Percentiles rank a stretch among this genome's conserved stretches.
These are phyloP conservation scores for Trichosanthes cucumerina DNA, from an alignment of 306 rosid genomes.

Conservation along the genomic window DNA sequence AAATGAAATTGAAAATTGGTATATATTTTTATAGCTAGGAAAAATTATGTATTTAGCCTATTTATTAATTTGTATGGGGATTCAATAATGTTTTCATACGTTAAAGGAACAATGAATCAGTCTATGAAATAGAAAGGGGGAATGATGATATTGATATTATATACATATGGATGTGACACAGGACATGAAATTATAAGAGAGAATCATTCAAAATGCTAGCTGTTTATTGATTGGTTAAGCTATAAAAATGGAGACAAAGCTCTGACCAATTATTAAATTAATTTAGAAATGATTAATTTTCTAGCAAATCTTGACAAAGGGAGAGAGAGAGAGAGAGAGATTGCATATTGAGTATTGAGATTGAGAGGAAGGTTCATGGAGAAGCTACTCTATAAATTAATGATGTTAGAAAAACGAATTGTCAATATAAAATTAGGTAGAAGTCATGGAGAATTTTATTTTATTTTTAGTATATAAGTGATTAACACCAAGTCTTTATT, in stretches of 20 bases:
- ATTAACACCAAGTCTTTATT: too few species aligned
- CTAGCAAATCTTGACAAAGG: not conserved
- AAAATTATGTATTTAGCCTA: too few species aligned
- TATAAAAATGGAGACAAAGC: not conserved
- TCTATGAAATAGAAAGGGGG: not conserved
- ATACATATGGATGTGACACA: not conserved
- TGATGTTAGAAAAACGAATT: not conserved
- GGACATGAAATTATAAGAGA: not conserved
- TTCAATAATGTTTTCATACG: not conserved
- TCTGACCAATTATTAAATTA: not conserved
- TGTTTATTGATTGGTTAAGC: not conserved
- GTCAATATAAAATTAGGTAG: too few species aligned
- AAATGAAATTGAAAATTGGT: not conserved
- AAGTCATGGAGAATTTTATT: too few species aligned
- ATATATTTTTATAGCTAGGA: too few species aligned
- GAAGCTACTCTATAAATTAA: not conserved
- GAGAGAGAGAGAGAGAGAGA: not conserved
- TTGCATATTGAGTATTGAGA: too few species aligned
- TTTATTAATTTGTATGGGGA: too few species aligned
- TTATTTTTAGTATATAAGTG: too few species aligned
- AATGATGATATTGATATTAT: not conserved
- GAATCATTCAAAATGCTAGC: constrained; percentile 1
- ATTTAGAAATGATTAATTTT: not conserved
- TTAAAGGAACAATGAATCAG: not conserved
- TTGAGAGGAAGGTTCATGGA: not conserved